Conservation (phyloP, 2,329 filamentous ascomycete species). For the Epichloe elymi region DNA sequence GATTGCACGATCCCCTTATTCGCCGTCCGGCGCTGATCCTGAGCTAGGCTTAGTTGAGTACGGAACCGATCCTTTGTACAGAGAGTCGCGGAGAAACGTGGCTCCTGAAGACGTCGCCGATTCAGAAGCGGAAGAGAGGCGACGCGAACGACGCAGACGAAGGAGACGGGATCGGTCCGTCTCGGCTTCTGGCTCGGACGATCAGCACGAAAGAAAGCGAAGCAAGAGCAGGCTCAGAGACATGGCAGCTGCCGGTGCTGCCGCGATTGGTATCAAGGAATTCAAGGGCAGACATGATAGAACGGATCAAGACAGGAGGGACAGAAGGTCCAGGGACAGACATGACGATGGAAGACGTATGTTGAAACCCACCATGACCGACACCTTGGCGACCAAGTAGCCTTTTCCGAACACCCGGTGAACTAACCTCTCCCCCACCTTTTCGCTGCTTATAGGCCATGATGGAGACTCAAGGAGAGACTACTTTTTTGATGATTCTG, state of each 20-base stretch:
- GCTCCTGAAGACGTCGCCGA: slow-evolving; percentile 30
- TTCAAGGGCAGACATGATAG: slow-evolving; percentile 29
- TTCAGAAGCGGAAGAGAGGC: slow-evolving; percentile 32
- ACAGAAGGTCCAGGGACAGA: slow-evolving; percentile 23
- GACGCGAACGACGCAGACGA: slow-evolving; percentile 24
- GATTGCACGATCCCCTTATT: slow-evolving; percentile 35
- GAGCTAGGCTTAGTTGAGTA: slow-evolving; percentile 58
- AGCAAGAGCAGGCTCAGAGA: slow-evolving; percentile 42
- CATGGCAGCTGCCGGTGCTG: slow-evolving; percentile 39
- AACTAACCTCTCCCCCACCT: neutral
- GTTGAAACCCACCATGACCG: slow-evolving; percentile 6
- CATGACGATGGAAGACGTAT: slow-evolving; percentile 11
- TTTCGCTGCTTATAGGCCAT: slow-evolving; percentile 15
- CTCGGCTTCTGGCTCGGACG: slow-evolving; percentile 21
- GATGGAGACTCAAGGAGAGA: slow-evolving; percentile 23
- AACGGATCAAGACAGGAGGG: slow-evolving; percentile 31
- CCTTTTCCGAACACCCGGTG: neutral
- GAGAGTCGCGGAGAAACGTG: slow-evolving; percentile 22
- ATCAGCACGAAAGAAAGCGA: slow-evolving; percentile 26
- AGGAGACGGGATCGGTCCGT: slow-evolving; percentile 22
- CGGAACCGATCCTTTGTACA: slow-evolving; percentile 43
- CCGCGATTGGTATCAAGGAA: slow-evolving; percentile 50
- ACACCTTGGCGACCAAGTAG: neutral
- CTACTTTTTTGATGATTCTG: slow-evolving; percentile 21
- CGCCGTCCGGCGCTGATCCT: slow-evolving; percentile 45